phyloP scores from a whole-genome alignment of 805 yeast species.

The Candida pini region DNA sequence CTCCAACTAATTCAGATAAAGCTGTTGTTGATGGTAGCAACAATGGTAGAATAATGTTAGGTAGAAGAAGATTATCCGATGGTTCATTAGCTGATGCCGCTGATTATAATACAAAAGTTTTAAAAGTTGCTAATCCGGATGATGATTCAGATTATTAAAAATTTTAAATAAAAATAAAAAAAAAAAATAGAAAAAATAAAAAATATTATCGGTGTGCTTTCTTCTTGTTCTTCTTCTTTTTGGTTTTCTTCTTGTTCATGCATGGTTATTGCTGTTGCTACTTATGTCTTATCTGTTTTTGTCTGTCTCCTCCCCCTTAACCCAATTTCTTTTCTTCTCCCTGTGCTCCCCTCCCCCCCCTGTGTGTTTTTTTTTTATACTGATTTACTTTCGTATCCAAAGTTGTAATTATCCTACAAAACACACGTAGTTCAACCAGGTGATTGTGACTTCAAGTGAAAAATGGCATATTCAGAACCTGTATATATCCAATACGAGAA shows the following conservation, averaged over 20 bases:
- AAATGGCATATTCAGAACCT: no score
- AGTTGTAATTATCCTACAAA: no score
- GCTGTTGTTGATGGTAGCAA: constrained; percentile 2
- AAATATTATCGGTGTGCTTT: neutral
- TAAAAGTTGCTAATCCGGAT: constrained; percentile 89
- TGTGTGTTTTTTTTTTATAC: no score
- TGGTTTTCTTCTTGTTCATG: neutral
- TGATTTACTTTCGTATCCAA: no score
- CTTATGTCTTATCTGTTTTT: neutral
- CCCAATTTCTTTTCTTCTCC: no score
- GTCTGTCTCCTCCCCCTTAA: no score
- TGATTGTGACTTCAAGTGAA: no score
- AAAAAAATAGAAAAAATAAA: no score
- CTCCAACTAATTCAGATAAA: constrained; percentile 14
- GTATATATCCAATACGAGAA: no score
- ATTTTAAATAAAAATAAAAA: no score
- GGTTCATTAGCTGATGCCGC: constrained; percentile 86
- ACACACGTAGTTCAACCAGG: no score
- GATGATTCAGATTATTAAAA: constrained; percentile 28
- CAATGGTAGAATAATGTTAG: constrained; percentile 61
- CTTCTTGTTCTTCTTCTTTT: neutral
- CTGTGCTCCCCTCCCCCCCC: no score
- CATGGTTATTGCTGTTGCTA: neutral
- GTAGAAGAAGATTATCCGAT: constrained; percentile 76
- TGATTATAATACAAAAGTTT: constrained; percentile 71